A percentile compares a stretch with the other conserved stretches of the same genome.
Evolutionary conservation across 768 basidiomycete species (phyloP).

Genomic region (Hericium rajendrae): DNA sequence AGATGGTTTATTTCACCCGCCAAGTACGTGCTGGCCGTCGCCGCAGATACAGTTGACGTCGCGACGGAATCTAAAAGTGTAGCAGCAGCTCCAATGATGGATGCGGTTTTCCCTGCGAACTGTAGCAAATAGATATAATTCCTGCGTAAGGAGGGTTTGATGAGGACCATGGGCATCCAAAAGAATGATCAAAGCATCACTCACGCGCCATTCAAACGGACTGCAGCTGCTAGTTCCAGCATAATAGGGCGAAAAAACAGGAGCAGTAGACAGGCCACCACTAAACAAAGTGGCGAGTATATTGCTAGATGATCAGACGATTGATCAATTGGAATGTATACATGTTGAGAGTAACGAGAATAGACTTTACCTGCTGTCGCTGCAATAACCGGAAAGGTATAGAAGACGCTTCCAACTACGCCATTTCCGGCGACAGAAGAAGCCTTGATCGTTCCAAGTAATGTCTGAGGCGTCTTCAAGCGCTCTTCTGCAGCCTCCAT

Average conservation of each 20-base stretch:
- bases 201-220: constrained; percentile 3
- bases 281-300: constrained; percentile 14
- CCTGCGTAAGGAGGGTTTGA: background rate
- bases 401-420: constrained; percentile 12
- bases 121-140: constrained; percentile 4
- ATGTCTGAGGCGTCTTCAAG: background rate
- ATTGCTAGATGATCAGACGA: constrained; percentile 1
- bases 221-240: background rate
- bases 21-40: constrained; percentile 13
- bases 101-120: constrained; percentile 6
- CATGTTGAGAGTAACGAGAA: background rate
- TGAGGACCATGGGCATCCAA: background rate
- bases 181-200: background rate
- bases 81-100: constrained; percentile 11
- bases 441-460: constrained; percentile 9
- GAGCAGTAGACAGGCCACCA: constrained; percentile 10
- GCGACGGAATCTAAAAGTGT: constrained; percentile 12
- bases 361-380: constrained; percentile 4
- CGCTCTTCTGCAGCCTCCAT: constrained; percentile 4
- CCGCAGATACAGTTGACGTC: constrained; percentile 13
- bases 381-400: constrained; percentile 11
- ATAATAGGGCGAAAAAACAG: constrained; percentile 8
- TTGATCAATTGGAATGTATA: background rate
- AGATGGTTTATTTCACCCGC: constrained; percentile 7
- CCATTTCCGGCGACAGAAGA: constrained; percentile 13